Conservation (phyloP, 495 filamentous ascomycete species). For the Articulospora tetracladia region DNA sequence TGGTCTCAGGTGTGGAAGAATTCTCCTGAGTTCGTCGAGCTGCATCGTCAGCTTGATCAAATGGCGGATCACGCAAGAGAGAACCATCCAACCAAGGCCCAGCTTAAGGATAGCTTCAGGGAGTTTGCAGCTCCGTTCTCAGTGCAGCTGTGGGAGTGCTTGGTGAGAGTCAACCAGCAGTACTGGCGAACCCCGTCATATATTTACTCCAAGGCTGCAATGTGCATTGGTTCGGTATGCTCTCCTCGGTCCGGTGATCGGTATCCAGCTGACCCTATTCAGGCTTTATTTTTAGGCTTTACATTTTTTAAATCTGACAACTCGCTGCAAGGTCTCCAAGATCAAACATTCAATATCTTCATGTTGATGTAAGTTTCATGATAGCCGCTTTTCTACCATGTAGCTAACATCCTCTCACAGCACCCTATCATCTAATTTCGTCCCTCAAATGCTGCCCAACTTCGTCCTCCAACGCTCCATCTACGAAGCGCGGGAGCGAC, state of each 20-base stretch:
- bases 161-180: conserved; percentile 72
- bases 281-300: conserved; percentile 78
- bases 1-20: conserved; percentile 77
- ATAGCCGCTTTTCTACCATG: not conserved
- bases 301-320: conserved; percentile 73
- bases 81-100: conserved; percentile 37
- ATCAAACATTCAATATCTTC: conserved; percentile 85
- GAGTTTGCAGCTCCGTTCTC: conserved; percentile 53
- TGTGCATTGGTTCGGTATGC: conserved; percentile 64
- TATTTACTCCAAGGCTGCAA: conserved; percentile 66
- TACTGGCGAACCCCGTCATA: conserved; percentile 89
- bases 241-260: conserved; percentile 54
- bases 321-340: conserved; percentile 74
- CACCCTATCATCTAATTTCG: conserved; percentile 67
- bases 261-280: conserved; percentile 20
- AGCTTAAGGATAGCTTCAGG: conserved; percentile 23
- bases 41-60: not conserved
- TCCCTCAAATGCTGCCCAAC: conserved; percentile 81
- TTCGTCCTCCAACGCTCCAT: conserved; percentile 73
- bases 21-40: conserved; percentile 47
- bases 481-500: conserved; percentile 87
- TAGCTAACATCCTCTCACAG: not conserved
- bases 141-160: conserved; percentile 49
- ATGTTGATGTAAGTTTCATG: conserved; percentile 43
- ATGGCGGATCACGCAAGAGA: conserved; percentile 44